Percentiles rank a stretch among this genome's conserved stretches.
Conservation (phyloP, 1,284 basidiomycete species). For the Fistulinella staudtii region DNA sequence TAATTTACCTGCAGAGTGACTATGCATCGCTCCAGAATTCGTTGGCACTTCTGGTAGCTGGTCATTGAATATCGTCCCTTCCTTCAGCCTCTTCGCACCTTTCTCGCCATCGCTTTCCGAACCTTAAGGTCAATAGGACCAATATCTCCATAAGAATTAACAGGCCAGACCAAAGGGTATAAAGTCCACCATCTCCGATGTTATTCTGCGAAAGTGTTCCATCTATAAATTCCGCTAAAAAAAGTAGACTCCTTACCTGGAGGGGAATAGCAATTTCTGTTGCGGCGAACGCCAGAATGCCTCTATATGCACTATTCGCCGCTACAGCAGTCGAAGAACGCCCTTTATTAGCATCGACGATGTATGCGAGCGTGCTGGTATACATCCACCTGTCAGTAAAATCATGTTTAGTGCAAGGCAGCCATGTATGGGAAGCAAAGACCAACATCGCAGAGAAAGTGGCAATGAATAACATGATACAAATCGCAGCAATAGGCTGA, state of each 20-base stretch:
- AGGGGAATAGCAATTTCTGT: conserved; percentile 69
- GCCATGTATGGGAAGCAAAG: neutral
- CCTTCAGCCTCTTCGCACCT: conserved; percentile 35
- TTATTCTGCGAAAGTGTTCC: conserved; percentile 31
- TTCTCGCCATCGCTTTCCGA: conserved; percentile 44
- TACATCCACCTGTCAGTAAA: conserved; percentile 55
- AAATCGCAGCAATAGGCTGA: conserved; percentile 60
- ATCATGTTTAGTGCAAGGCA: conserved; percentile 1
- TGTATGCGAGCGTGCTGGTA: conserved; percentile 67
- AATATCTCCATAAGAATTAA: conserved; percentile 48
- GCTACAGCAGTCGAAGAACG: conserved; percentile 71
- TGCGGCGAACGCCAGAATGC: conserved; percentile 65
- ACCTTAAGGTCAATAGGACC: conserved; percentile 49
- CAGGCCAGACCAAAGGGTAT: conserved; percentile 67
- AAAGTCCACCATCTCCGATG: conserved; percentile 71
- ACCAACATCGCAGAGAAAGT: conserved; percentile 55
- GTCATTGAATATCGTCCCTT: neutral
- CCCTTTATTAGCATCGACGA: conserved; percentile 75
- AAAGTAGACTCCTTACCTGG: conserved; percentile 41
- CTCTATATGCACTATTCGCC: conserved; percentile 67
- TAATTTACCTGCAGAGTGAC: conserved; percentile 18
- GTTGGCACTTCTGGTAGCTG: no score
- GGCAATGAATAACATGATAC: conserved; percentile 57
- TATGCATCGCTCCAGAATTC: no score
- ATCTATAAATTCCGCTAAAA: neutral